Conservation (phyloP, 192 early-diverging fungal genomes). For the Geranomyces michiganensis region DNA sequence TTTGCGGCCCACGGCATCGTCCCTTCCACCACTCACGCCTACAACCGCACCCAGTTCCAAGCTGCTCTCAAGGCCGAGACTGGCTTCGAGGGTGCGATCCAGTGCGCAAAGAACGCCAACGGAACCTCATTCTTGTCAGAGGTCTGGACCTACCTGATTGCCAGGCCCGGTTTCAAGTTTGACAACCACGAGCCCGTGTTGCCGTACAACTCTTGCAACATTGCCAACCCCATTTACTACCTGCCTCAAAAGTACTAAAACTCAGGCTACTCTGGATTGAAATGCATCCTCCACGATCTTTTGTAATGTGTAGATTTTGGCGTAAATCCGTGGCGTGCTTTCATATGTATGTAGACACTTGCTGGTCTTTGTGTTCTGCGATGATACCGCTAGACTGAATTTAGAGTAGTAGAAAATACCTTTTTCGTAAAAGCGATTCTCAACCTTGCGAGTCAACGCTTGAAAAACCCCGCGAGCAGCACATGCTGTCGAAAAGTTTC, state of each 20-base stretch:
- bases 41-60: slow-evolving; percentile 31
- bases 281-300: no score
- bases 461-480: no score
- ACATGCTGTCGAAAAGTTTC: no score
- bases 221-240: not conserved
- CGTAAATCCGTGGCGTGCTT: no score
- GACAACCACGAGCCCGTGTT: slow-evolving; percentile 6
- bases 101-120: slow-evolving; percentile 22
- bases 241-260: slow-evolving; percentile 21
- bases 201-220: slow-evolving; percentile 11
- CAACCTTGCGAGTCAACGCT: no score
- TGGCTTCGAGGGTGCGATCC: slow-evolving; percentile 32
- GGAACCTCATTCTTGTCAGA: slow-evolving; percentile 14
- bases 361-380: no score
- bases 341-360: no score
- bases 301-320: no score
- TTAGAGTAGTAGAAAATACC: no score
- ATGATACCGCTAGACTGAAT: no score
- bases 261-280: not conserved
- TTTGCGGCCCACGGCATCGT: slow-evolving; percentile 52
- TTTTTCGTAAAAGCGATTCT: no score
- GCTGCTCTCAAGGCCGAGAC: slow-evolving; percentile 32
- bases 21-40: slow-evolving; percentile 28
- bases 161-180: slow-evolving; percentile 15
- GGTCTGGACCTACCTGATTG: slow-evolving; percentile 10